Percentiles rank a stretch among this genome's conserved stretches.
Conservation (phyloP, 805 yeast species). For the Candida pseudoglaebosa region DNA sequence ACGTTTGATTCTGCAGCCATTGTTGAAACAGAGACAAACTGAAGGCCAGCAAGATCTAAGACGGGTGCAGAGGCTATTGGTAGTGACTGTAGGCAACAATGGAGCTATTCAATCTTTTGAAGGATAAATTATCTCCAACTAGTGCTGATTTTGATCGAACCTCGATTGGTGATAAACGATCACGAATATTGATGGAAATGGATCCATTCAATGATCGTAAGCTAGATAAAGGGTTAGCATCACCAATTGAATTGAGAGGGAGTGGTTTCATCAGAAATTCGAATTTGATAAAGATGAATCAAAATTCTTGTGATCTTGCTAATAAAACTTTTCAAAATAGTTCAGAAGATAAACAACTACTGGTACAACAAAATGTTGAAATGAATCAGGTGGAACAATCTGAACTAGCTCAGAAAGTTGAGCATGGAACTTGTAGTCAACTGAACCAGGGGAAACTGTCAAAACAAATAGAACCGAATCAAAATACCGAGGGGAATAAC, state of each 20-base stretch:
- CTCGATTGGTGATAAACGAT: constrained; percentile 8
- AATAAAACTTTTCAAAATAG: not conserved
- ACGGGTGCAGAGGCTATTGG: not conserved
- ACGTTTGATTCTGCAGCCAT: not conserved
- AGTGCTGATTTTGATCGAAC: constrained; percentile 10
- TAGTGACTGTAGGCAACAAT: not conserved
- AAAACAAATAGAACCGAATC: too few species aligned
- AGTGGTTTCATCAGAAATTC: not conserved
- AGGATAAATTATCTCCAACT: constrained; percentile 22
- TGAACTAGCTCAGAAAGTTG: not conserved
- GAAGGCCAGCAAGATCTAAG: not conserved
- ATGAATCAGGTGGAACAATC: not conserved
- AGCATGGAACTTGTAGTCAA: not conserved
- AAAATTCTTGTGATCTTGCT: constrained; percentile 2
- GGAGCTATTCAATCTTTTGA: constrained; percentile 16
- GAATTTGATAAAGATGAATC: constrained; percentile 1
- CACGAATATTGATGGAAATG: constrained; percentile 13
- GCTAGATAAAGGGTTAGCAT: too few species aligned
- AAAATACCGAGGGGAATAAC: too few species aligned
- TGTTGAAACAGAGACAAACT: not conserved
- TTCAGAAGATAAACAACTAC: not conserved
- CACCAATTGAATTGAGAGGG: too few species aligned
- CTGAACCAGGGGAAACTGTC: too few species aligned
- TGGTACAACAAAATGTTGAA: not conserved
- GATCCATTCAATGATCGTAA: constrained; percentile 26